Percentiles rank a stretch among this genome's conserved stretches.
Conservation (phyloP, 2,329 filamentous ascomycete genomes). For the Aspergillus ruber region DNA sequence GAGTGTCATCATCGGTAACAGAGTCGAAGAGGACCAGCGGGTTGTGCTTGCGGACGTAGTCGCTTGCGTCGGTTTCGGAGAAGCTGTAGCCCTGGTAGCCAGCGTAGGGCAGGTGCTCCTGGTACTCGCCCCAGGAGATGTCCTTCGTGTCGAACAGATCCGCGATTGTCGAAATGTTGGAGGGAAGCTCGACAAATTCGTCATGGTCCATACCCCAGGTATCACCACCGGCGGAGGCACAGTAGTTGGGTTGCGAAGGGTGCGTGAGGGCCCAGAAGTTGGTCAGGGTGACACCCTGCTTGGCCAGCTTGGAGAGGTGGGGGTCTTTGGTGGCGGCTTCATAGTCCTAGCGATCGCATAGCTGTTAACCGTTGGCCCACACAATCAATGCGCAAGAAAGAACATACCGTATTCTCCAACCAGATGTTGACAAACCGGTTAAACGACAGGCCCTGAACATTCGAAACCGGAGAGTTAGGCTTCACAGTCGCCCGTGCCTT, state of each 20-base stretch:
- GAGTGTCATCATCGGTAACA: conserved; percentile 51
- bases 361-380: background rate
- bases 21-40: conserved; percentile 59
- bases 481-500: conserved; percentile 49
- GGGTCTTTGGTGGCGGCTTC: conserved; percentile 57
- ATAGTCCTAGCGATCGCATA: conserved; percentile 41
- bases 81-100: conserved; percentile 63
- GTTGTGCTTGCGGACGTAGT: conserved; percentile 83
- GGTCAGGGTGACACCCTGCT: conserved; percentile 54
- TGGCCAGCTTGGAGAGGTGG: conserved; percentile 23
- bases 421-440: conserved; percentile 67
- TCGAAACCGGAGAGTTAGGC: conserved; percentile 54
- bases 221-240: conserved; percentile 61
- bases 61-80: conserved; percentile 56
- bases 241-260: conserved; percentile 71
- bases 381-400: background rate
- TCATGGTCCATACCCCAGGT: conserved; percentile 69
- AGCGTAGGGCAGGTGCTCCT: conserved; percentile 70
- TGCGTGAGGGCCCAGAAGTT: conserved; percentile 61
- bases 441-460: conserved; percentile 65
- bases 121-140: conserved; percentile 66
- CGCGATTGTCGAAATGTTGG: conserved; percentile 60
- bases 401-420: conserved; percentile 64
- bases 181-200: conserved; percentile 51
- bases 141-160: conserved; percentile 61